A percentile compares a stretch with the other conserved stretches of the same genome.
phyloP scores from a whole-genome alignment of 768 basidiomycete genomes.

The Podaxis carcinomalis region DNA sequence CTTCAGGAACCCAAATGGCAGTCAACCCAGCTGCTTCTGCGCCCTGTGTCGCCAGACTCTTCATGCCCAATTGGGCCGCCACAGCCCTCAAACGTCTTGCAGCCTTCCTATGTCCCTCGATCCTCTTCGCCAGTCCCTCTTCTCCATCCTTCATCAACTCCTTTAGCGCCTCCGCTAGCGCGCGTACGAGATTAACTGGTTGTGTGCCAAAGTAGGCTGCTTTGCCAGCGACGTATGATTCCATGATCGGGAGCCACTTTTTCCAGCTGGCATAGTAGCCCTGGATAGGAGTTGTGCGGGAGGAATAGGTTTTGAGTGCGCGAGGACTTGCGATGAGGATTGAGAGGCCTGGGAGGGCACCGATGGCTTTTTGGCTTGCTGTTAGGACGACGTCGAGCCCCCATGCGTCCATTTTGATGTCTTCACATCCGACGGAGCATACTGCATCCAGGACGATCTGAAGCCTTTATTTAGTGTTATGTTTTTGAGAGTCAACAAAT shows the following conservation, averaged over 20 bases:
- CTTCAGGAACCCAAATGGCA: conserved; percentile 79
- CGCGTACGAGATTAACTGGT: conserved; percentile 82
- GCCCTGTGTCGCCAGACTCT: conserved; percentile 52
- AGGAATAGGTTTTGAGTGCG: conserved; percentile 47
- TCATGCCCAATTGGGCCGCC: conserved; percentile 60
- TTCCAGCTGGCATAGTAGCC: conserved; percentile 83
- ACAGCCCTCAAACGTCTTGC: conserved; percentile 61
- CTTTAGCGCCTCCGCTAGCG: conserved; percentile 71
- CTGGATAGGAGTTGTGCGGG: conserved; percentile 2
- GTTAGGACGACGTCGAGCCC: conserved; percentile 76
- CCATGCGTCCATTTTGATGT: conserved; percentile 88
- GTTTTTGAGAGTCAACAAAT: background rate
- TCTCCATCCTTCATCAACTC: conserved; percentile 54
- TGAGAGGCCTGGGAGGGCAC: conserved; percentile 82
- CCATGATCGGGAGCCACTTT: conserved; percentile 87
- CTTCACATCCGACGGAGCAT: conserved; percentile 89
- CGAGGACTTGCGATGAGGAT: conserved; percentile 70
- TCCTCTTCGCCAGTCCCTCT: conserved; percentile 65
- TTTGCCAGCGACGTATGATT: conserved; percentile 69
- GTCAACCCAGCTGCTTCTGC: conserved; percentile 80
- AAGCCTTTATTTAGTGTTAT: background rate
- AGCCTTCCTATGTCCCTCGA: conserved; percentile 62
- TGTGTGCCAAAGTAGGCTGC: conserved; percentile 88
- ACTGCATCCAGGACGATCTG: conserved; percentile 81
- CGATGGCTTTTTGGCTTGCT: conserved; percentile 84